A percentile compares a stretch with the other conserved stretches of the same genome.
Evolutionary conservation across 352 stramenopile species (phyloP).

Genomic region (Pythium biforme): DNA sequence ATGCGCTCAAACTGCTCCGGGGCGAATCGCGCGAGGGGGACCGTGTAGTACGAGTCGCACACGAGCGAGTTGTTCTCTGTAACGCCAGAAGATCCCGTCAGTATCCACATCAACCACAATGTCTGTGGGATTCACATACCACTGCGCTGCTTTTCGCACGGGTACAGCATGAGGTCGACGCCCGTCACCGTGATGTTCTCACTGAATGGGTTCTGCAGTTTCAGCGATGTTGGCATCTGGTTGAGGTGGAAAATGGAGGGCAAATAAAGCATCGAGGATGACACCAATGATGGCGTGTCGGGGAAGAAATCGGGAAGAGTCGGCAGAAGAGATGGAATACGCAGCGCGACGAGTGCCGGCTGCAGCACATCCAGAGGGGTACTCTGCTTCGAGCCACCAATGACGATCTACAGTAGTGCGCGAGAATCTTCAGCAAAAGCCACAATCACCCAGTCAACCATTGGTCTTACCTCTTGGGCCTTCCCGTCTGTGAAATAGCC

Average conservation of each 20-base stretch:
- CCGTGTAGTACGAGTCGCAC: slow-evolving; percentile 70
- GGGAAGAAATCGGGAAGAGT: slow-evolving; percentile 69
- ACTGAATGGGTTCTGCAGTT: slow-evolving; percentile 79
- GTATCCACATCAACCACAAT: no score
- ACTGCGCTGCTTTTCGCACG: slow-evolving; percentile 61
- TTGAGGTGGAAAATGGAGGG: slow-evolving; percentile 72
- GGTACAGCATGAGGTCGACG: slow-evolving; percentile 73
- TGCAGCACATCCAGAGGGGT: slow-evolving; percentile 61
- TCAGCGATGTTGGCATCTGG: slow-evolving; percentile 65
- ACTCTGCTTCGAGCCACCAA: slow-evolving; percentile 54
- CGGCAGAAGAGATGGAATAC: slow-evolving; percentile 58
- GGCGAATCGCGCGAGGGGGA: slow-evolving; percentile 64
- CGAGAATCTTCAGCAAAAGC: background rate
- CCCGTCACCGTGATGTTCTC: slow-evolving; percentile 69
- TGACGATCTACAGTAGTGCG: slow-evolving; percentile 57
- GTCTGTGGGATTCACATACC: slow-evolving; percentile 37
- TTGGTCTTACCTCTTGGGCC: slow-evolving; percentile 50
- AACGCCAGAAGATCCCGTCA: background rate
- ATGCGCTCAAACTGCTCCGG: slow-evolving; percentile 63
- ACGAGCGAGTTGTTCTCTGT: slow-evolving; percentile 40
- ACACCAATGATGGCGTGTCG: slow-evolving; percentile 65
- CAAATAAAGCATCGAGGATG: slow-evolving; percentile 70
- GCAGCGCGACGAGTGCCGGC: slow-evolving; percentile 50
- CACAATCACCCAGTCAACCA: background rate
- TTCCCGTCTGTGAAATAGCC: slow-evolving; percentile 74